A percentile compares a stretch with the other conserved stretches of the same genome.
These are phyloP conservation scores for Gossypium anomalum DNA, from an alignment of 345 rosid species.

Conservation along the genomic window DNA sequence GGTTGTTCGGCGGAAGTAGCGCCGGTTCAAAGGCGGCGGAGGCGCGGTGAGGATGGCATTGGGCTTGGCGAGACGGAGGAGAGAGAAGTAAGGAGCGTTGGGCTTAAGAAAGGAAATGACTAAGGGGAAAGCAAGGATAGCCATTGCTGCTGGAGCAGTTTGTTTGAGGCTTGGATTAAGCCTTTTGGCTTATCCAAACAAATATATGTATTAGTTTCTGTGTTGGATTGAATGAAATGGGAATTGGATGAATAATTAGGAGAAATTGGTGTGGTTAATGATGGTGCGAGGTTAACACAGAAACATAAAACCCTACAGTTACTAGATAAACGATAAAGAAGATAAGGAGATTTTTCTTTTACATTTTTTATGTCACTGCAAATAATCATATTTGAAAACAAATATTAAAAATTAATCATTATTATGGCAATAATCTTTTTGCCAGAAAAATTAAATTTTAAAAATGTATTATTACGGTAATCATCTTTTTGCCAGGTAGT, in stretches of 20 bases:
- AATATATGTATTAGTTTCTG: neutral
- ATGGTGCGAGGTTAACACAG: neutral
- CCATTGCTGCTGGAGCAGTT: conserved; percentile 34
- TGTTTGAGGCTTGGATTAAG: conserved; percentile 15
- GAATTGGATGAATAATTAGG: neutral
- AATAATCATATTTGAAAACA: too few species aligned
- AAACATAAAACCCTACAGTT: too few species aligned
- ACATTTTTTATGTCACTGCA: too few species aligned
- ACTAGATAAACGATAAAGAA: too few species aligned
- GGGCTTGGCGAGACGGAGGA: conserved; percentile 28
- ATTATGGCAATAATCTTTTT: too few species aligned
- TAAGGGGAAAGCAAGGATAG: conserved; percentile 58
- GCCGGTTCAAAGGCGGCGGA: conserved; percentile 21
- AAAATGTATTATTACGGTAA: too few species aligned
- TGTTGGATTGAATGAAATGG: neutral
- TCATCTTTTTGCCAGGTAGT: too few species aligned
- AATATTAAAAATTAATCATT: too few species aligned
- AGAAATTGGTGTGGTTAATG: neutral
- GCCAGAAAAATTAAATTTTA: too few species aligned
- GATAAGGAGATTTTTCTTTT: too few species aligned
- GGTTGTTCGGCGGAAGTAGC: conserved; percentile 29
- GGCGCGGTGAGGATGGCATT: conserved; percentile 22
- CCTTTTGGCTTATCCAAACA: neutral
- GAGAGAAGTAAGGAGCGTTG: conserved; percentile 26
- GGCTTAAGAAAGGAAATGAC: conserved; percentile 62